Evolutionary conservation across 805 yeast genomes (phyloP).

Genomic region (Metschnikowia lachancei): DNA sequence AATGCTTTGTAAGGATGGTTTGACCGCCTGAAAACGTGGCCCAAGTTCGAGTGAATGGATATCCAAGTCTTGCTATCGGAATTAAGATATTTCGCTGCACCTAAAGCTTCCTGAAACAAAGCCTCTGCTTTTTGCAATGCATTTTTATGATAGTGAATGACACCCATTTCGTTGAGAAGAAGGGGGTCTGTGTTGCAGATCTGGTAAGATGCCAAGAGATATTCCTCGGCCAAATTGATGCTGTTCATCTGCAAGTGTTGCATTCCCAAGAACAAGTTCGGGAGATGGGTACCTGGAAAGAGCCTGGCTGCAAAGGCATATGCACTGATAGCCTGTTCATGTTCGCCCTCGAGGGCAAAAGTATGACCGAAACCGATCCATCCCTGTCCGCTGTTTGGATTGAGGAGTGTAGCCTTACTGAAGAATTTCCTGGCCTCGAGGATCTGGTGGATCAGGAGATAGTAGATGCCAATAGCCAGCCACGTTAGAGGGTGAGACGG

Average conservation of each 20-base stretch:
- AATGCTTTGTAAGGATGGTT: constrained; percentile 65
- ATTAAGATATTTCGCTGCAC: constrained; percentile 63
- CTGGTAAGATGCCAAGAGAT: constrained; percentile 67
- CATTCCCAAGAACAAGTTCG: constrained; percentile 90
- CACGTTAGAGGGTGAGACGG: constrained; percentile 84
- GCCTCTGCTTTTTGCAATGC: constrained; percentile 67
- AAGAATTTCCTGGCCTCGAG: constrained; percentile 84
- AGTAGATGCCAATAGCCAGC: constrained; percentile 91
- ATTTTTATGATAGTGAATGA: constrained; percentile 74
- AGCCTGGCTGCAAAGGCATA: constrained; percentile 92
- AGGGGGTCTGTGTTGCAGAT: constrained; percentile 86
- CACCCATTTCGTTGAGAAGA: constrained; percentile 88
- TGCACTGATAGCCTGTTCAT: constrained; percentile 96
- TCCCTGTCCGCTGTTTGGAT: constrained; percentile 89
- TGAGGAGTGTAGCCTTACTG: constrained; percentile 81
- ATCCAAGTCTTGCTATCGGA: constrained; percentile 82
- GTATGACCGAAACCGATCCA: constrained; percentile 99
- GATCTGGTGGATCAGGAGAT: constrained; percentile 67
- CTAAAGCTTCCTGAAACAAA: constrained; percentile 66
- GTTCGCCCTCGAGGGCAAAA: constrained; percentile 97
- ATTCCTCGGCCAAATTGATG: constrained; percentile 79
- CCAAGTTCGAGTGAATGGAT: constrained; percentile 81
- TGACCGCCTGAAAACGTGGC: constrained; percentile 78
- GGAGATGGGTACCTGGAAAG: constrained; percentile 88
- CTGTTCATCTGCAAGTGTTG: constrained; percentile 90